A percentile compares a stretch with the other conserved stretches of the same genome.
These are phyloP conservation scores for Blastobotrys raffinosifermentans DNA, from an alignment of 1,139 yeast species.

Conservation along the genomic window DNA sequence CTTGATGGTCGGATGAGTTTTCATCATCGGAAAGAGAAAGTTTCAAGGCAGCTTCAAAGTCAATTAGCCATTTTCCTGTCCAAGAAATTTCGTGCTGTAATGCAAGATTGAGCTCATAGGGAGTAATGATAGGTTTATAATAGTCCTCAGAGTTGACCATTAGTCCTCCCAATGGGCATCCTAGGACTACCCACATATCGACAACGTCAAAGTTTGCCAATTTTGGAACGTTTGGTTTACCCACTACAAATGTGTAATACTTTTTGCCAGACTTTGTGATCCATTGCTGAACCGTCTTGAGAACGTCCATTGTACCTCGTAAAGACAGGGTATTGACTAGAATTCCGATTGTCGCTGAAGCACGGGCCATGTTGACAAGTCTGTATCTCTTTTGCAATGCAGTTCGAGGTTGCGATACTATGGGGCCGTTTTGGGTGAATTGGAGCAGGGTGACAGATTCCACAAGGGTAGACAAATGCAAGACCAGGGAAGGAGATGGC, in stretches of 20 bases:
- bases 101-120: slow-evolving; percentile 82
- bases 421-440: slow-evolving; percentile 5
- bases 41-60: slow-evolving; percentile 53
- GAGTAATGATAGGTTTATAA: slow-evolving; percentile 87
- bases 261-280: slow-evolving; percentile 78
- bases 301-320: slow-evolving; percentile 57
- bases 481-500: slow-evolving; percentile 74
- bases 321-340: slow-evolving; percentile 84
- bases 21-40: slow-evolving; percentile 28
- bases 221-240: slow-evolving; percentile 97
- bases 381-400: slow-evolving; percentile 78
- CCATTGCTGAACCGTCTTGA: slow-evolving; percentile 54
- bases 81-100: slow-evolving; percentile 67
- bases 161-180: slow-evolving; percentile 93
- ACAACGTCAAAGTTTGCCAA: slow-evolving; percentile 89
- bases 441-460: slow-evolving; percentile 38
- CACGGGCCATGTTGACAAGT: slow-evolving; percentile 79
- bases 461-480: slow-evolving; percentile 70
- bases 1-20: slow-evolving; percentile 24
- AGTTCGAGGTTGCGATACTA: slow-evolving; percentile 57
- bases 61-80: slow-evolving; percentile 93
- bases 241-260: slow-evolving; percentile 90
- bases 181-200: slow-evolving; percentile 90
- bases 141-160: slow-evolving; percentile 75
- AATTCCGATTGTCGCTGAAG: slow-evolving; percentile 88